These are phyloP conservation scores for Coemansia sp. DNA, from an alignment of 192 early-diverging fungal genomes.

Conservation along the genomic window DNA sequence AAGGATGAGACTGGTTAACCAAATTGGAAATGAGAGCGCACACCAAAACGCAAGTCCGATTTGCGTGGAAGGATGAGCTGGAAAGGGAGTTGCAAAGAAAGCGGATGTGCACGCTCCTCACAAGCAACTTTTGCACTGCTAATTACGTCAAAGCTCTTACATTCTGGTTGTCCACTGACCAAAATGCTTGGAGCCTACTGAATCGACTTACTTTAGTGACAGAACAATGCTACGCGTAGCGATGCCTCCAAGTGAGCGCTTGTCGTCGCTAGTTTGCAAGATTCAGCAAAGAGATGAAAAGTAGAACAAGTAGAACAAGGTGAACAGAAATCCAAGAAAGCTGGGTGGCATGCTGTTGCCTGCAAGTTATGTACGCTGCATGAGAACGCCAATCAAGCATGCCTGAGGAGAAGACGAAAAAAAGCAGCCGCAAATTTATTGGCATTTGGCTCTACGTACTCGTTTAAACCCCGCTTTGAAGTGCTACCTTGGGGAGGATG, in stretches of 20 bases:
- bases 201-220: not conserved
- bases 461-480: slow-evolving; percentile 3
- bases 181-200: not conserved
- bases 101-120: not conserved
- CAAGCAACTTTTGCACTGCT: not conserved
- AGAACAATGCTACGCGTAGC: not conserved
- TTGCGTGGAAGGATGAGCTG: not conserved
- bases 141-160: not conserved
- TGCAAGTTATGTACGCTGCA: slow-evolving; percentile 10
- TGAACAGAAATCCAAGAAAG: not conserved
- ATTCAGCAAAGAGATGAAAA: not conserved
- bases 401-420: not conserved
- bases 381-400: not conserved
- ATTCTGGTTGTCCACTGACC: not conserved
- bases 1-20: slow-evolving; percentile 1
- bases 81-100: slow-evolving; percentile 5
- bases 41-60: slow-evolving; percentile 4
- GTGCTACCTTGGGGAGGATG: not conserved
- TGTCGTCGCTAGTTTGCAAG: not conserved
- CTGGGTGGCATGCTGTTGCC: not conserved
- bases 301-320: not conserved
- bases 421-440: not conserved
- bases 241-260: not conserved
- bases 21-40: not conserved
- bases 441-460: not conserved